Evolutionary conservation across 1,139 yeast species (phyloP).

Genomic region (Pichia sp.): DNA sequence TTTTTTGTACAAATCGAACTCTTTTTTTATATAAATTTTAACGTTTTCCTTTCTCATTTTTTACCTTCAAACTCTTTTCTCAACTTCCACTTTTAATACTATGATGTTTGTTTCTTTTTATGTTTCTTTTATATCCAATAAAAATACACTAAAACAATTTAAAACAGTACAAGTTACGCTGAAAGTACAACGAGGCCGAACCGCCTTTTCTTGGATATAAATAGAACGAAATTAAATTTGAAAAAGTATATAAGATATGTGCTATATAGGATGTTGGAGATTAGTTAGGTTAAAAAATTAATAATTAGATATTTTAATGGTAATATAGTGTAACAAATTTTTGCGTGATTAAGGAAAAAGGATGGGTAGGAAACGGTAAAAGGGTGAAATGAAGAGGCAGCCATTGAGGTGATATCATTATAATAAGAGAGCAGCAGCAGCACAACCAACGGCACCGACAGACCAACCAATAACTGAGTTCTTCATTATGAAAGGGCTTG

Average conservation of each 20-base stretch:
- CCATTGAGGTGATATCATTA: conserved; percentile 22
- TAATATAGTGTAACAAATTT: neutral
- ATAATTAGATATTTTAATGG: neutral
- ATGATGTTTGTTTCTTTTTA: conserved; percentile 3
- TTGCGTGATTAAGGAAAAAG: neutral
- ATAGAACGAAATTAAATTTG: neutral
- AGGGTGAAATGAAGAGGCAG: neutral
- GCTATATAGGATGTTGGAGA: neutral
- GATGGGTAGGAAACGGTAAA: neutral
- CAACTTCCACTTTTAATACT: neutral
- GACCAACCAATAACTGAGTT: conserved; percentile 25
- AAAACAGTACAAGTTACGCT: neutral
- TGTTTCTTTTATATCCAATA: neutral
- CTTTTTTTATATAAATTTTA: conserved; percentile 5
- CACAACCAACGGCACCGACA: conserved; percentile 27
- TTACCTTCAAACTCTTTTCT: conserved; percentile 9
- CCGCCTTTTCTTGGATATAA: neutral
- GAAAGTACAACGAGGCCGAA: too few species aligned
- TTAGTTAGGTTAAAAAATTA: neutral
- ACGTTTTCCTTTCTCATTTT: conserved; percentile 4
- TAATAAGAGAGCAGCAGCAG: conserved; percentile 29
- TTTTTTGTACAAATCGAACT: neutral
- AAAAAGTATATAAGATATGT: neutral
- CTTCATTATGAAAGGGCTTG: conserved; percentile 18
- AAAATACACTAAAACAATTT: neutral